Percentiles rank a stretch among this genome's conserved stretches.
phyloP scores from a whole-genome alignment of 139 green algal species.

The Chara braunii region DNA sequence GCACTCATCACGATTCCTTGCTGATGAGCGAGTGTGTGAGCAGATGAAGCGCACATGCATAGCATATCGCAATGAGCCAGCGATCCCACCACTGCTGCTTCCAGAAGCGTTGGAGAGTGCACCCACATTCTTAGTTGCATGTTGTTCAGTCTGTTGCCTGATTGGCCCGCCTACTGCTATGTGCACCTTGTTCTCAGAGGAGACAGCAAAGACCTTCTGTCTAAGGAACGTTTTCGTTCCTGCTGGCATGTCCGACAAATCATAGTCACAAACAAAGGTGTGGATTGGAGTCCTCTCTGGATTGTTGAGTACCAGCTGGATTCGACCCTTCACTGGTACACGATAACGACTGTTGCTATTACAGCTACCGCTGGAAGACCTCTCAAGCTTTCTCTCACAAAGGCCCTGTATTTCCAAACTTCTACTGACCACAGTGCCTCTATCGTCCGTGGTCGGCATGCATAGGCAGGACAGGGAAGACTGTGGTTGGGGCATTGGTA shows the following conservation, averaged over 20 bases:
- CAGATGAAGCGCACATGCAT: no score
- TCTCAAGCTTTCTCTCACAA: no score
- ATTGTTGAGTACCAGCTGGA: slow-evolving; percentile 34
- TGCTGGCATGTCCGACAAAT: slow-evolving; percentile 23
- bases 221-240: slow-evolving; percentile 8
- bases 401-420: neutral
- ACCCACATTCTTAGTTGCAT: neutral
- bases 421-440: neutral
- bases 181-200: neutral
- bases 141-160: neutral
- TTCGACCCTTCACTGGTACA: slow-evolving; percentile 15
- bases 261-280: slow-evolving; percentile 33
- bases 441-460: neutral
- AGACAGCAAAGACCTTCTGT: neutral
- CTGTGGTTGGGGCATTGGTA: neutral
- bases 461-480: neutral
- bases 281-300: slow-evolving; percentile 26
- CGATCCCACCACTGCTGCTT: no score
- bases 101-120: no score
- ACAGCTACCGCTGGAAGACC: no score
- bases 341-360: neutral
- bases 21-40: no score
- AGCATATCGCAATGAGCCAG: no score
- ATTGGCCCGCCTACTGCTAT: neutral
- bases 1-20: no score